Conservation (phyloP, 306 rosid species). For the Alnus rubra region DNA sequence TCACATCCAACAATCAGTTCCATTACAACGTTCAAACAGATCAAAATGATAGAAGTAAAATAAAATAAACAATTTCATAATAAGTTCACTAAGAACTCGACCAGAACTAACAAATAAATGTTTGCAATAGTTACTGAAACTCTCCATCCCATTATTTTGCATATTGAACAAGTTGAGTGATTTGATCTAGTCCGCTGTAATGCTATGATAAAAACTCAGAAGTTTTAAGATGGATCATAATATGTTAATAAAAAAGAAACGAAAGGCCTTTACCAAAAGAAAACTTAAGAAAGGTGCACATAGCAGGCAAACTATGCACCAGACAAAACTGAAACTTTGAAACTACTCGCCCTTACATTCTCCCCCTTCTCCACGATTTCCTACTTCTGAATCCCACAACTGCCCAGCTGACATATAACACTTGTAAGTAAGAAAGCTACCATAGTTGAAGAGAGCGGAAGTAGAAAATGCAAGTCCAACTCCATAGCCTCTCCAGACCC, state of each 20-base stretch:
- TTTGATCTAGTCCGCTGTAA: neutral
- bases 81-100: neutral
- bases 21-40: conserved; percentile 16
- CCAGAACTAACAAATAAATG: neutral
- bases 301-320: conserved; percentile 18
- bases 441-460: neutral
- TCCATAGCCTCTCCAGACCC: neutral
- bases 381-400: neutral
- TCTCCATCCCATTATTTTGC: conserved; percentile 19
- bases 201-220: neutral
- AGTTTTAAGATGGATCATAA: neutral
- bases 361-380: neutral
- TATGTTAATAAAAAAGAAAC: neutral
- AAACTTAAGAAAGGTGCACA: conserved; percentile 8
- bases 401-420: neutral
- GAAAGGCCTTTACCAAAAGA: neutral
- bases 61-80: neutral
- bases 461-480: neutral
- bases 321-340: neutral
- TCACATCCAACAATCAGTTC: conserved; percentile 18
- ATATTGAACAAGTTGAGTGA: neutral
- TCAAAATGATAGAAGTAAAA: neutral
- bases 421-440: neutral
- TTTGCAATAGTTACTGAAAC: neutral
- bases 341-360: neutral